phyloP scores from a whole-genome alignment of 2,329 filamentous ascomycete species.

The Verticillium alfalfae region DNA sequence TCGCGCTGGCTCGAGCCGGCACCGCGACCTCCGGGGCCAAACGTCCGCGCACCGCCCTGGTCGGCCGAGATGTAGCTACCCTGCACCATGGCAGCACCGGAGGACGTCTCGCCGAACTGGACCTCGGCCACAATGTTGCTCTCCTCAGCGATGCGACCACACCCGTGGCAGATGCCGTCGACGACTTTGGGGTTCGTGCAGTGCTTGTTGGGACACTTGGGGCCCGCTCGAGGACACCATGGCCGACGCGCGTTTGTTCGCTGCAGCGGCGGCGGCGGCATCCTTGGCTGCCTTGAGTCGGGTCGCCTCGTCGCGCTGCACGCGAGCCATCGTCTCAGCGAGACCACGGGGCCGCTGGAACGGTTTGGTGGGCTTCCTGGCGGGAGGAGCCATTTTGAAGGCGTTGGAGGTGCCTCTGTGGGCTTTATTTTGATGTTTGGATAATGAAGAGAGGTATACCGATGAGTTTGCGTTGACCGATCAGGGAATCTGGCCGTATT shows the following conservation, averaged over 20 bases:
- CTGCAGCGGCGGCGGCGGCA: constrained; percentile 18
- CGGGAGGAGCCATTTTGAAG: background rate
- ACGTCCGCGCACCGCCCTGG: constrained; percentile 70
- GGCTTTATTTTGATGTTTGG: too few species aligned
- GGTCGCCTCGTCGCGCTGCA: background rate
- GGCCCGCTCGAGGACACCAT: constrained; percentile 28
- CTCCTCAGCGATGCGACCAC: constrained; percentile 79
- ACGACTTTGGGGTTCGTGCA: constrained; percentile 58
- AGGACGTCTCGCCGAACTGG: constrained; percentile 80
- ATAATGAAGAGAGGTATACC: background rate
- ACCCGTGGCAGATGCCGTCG: constrained; percentile 71
- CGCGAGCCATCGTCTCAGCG: background rate
- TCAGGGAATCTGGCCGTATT: too few species aligned
- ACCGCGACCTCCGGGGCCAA: constrained; percentile 57
- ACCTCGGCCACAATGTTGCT: constrained; percentile 90
- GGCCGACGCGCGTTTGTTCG: constrained; percentile 15
- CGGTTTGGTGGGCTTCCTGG: background rate
- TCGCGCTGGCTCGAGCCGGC: constrained; percentile 54
- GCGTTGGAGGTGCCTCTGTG: background rate
- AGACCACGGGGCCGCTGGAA: background rate
- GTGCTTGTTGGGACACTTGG: constrained; percentile 51
- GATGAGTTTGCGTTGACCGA: too few species aligned
- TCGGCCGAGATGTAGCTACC: constrained; percentile 83
- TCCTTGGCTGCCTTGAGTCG: constrained; percentile 8
- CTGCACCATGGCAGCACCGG: constrained; percentile 83